These are phyloP conservation scores for Coccomyxa sp. DNA, from an alignment of 139 green algal genomes.

Conservation along the genomic window DNA sequence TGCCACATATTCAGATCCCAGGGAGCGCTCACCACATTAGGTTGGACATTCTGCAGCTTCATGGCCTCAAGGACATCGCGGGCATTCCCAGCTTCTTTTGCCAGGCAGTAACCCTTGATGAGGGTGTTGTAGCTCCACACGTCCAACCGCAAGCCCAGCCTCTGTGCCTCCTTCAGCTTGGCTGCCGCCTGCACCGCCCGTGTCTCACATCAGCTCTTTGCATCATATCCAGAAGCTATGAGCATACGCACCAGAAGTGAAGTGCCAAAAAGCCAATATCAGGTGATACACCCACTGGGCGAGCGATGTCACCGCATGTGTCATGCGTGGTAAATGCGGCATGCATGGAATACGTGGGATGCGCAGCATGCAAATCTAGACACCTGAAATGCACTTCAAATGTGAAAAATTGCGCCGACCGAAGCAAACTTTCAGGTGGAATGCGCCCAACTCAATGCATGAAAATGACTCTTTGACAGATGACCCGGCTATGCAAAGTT, in stretches of 20 bases:
- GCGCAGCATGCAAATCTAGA: too few species aligned
- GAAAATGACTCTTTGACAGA: too few species aligned
- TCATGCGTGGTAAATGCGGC: too few species aligned
- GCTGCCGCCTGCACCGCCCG: slow-evolving; percentile 7
- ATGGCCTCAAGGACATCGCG: slow-evolving; percentile 28
- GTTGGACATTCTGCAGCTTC: slow-evolving; percentile 12
- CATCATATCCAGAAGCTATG: neutral
- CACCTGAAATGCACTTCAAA: too few species aligned
- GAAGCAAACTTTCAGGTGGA: too few species aligned
- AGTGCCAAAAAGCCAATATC: neutral
- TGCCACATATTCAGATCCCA: too few species aligned
- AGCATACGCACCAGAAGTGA: neutral
- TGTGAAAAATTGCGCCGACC: too few species aligned
- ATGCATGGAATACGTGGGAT: too few species aligned
- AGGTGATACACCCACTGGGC: neutral
- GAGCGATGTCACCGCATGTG: too few species aligned
- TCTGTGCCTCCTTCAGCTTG: slow-evolving; percentile 32
- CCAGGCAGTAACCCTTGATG: slow-evolving; percentile 28
- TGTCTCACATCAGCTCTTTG: too few species aligned
- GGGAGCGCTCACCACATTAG: slow-evolving; percentile 5
- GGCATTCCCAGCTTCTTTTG: slow-evolving; percentile 22
- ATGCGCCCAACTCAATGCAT: too few species aligned
- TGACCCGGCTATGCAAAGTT: neutral
- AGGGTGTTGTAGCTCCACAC: slow-evolving; percentile 45
- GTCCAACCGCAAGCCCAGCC: slow-evolving; percentile 43